Conservation (phyloP, 805 yeast species). For the Metschnikowia shivogae region DNA sequence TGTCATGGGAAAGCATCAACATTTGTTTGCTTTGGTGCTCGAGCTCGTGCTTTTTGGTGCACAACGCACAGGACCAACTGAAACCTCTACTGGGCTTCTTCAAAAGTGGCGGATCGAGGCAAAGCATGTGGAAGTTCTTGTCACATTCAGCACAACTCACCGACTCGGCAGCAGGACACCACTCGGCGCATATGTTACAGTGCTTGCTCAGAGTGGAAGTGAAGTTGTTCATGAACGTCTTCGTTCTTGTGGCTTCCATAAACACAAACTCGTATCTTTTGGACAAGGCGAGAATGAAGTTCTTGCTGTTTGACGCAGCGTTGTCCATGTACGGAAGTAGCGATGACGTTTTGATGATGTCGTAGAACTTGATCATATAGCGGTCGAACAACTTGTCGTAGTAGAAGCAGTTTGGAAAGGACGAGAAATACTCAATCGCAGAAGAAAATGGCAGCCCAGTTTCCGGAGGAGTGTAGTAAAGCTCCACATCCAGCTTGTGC, state of each 20-base stretch:
- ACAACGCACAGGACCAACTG: conserved; percentile 84
- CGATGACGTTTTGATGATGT: conserved; percentile 59
- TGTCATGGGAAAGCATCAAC: conserved; percentile 41
- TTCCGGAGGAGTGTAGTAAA: conserved; percentile 22
- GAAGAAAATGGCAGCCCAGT: conserved; percentile 10
- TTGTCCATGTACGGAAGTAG: conserved; percentile 33
- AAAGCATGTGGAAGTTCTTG: conserved; percentile 68
- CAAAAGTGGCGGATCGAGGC: conserved; percentile 79
- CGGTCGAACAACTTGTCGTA: conserved; percentile 83
- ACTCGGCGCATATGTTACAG: conserved; percentile 76
- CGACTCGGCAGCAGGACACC: conserved; percentile 75
- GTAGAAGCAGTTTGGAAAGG: conserved; percentile 69
- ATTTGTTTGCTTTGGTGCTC: conserved; percentile 36
- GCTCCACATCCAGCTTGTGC: conserved; percentile 63
- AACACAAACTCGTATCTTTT: conserved; percentile 71
- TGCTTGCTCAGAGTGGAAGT: conserved; percentile 42
- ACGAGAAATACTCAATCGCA: conserved; percentile 47
- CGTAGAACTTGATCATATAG: conserved; percentile 79
- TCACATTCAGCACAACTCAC: conserved; percentile 78
- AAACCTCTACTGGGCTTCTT: conserved; percentile 82
- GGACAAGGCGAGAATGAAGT: conserved; percentile 57
- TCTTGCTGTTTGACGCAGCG: conserved; percentile 49
- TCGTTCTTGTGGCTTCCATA: conserved; percentile 64
- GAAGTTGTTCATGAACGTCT: conserved; percentile 59
- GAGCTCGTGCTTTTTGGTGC: conserved; percentile 57